Base-by-base conservation (phyloP, 495 filamentous ascomycete genomes). In the Penicillium waksmanii region DNA sequence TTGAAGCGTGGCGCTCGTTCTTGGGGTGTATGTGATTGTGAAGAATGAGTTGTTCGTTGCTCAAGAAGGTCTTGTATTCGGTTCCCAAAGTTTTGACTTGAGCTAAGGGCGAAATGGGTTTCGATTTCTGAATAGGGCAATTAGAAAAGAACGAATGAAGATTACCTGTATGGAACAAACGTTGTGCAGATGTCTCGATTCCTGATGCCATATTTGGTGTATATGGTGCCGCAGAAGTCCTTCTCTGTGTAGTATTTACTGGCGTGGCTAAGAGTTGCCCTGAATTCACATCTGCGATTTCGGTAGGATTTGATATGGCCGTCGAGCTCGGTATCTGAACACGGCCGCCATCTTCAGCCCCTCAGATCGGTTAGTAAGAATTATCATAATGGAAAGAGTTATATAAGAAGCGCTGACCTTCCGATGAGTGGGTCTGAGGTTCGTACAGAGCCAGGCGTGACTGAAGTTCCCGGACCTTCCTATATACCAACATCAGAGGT, bases 31-130 rank as follows among this genome's bases (percentile, higher is more conserved):
- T 5, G 5, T 3, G 36, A 38, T 5, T n/a, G 36, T 13, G 36
- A 38, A 17, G 7, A 19, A 8, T 23, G 11, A 23, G 17, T 19
- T 23, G 21, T 46, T 19, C 47, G 21, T 15, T 27, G 55, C 47
- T 57, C 55, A 42, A 57, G 49, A 18, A 51, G 47, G 8, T 21
- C 49, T n/a, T 51, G 47, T 8, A 51, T 46, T 25, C 55, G 47
- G 23, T 51, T 42, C 38, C 46, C 55, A 21, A 57, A 51, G 12
- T 57, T 33, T 31, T 57, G 55, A 46, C 55, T 57, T 50, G 55
- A 57, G 13, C 55, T 46, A 23, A 58, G 51, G 25, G 51, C 49
- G 40, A 38, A 48, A 17, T 52, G 47, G 38, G 50, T 47, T 27
- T 23, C 33, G 9, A 53, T 58, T 25, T 47, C 56, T 51, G 38